Evolutionary conservation across 1,139 yeast genomes (phyloP).

Genomic region (Nadsonia commutata): DNA sequence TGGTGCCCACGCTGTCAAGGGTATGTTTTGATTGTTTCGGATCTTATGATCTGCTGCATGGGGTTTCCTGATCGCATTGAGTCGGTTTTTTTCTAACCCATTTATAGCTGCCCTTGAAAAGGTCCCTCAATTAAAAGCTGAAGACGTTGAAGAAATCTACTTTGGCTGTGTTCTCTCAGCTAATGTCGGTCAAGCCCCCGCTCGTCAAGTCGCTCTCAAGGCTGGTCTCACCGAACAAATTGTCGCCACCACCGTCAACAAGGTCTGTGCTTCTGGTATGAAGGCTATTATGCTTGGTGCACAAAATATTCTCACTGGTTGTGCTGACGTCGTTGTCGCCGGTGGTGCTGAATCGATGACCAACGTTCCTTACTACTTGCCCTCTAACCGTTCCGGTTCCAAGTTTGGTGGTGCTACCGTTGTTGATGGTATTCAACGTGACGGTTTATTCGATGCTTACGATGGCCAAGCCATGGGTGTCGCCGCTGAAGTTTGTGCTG

Average conservation of each 20-base stretch:
- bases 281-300: slow-evolving; percentile 84
- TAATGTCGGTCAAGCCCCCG: slow-evolving; percentile 93
- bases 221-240: slow-evolving; percentile 71
- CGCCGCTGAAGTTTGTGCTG: slow-evolving; percentile 92
- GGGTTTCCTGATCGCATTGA: not conserved
- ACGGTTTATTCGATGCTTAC: slow-evolving; percentile 86
- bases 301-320: slow-evolving; percentile 76
- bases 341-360: slow-evolving; percentile 99
- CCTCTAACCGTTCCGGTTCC: slow-evolving; percentile 73
- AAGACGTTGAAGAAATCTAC: slow-evolving; percentile 71
- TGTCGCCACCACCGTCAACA: slow-evolving; percentile 82
- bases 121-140: slow-evolving; percentile 66
- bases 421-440: slow-evolving; percentile 81
- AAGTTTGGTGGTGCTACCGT: slow-evolving; percentile 70
- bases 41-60: too few species aligned
- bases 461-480: slow-evolving; percentile 84
- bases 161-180: slow-evolving; percentile 93
- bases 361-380: slow-evolving; percentile 86
- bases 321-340: slow-evolving; percentile 83
- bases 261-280: slow-evolving; percentile 95
- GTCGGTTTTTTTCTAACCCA: not conserved
- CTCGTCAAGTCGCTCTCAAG: slow-evolving; percentile 88
- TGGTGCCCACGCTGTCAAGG: slow-evolving; percentile 80
- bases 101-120: slow-evolving; percentile 53
- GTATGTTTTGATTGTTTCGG: slow-evolving; percentile 8